Evolutionary conservation across 495 filamentous ascomycete genomes (phyloP), one percentile per base, ranked within the genome.

Genomic region (Neurospora sp.): DNA sequence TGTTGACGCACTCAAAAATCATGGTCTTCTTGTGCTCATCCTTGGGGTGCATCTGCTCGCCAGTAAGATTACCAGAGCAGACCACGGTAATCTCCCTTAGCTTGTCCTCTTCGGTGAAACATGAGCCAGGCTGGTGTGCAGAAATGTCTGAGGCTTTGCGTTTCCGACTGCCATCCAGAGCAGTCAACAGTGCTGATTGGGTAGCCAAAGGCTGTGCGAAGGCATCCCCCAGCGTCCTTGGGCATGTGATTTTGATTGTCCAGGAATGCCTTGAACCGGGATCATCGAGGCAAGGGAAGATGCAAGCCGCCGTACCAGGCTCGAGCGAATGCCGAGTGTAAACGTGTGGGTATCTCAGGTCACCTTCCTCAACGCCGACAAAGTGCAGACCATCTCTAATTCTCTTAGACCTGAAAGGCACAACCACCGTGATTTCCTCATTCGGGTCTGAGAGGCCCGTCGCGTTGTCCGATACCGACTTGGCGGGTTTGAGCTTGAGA

Each of bases 281-380:
- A 78, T 97, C 92, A 79, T 98, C 96, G 34, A 98, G 85, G 75
- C 94, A 98, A 11, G 96, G 96, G 76, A 98, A 98, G 13, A 98
- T 88, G 77, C 91, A 92, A 71, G 89, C 94, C 6, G 93, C 91
- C 43, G 88, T 88, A n/a, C 94, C 93, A 6, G 93, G 89, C 70
- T 90, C 90, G 19, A 90, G 80, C 3, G 89, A 90, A 75, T 94
- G 94, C 34, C 90, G 93, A 0, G 96, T 95, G 79, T 94, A 99
- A 1, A 92, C 91, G 80, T 98, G 94, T 1, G 96, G 94, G 78
- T 94, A 98, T 74, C 94, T 87, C 69, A 82, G 78, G 77, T 98
- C 94, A 19, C 89, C 89, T 69, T 90, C 89, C 69, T 92, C 90
- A 39, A 93, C 85, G 2, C 96, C 96, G 34, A 96, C 92, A 81